Conservation (phyloP, 2,329 filamentous ascomycete species). For the Xylariaceae sp. region DNA sequence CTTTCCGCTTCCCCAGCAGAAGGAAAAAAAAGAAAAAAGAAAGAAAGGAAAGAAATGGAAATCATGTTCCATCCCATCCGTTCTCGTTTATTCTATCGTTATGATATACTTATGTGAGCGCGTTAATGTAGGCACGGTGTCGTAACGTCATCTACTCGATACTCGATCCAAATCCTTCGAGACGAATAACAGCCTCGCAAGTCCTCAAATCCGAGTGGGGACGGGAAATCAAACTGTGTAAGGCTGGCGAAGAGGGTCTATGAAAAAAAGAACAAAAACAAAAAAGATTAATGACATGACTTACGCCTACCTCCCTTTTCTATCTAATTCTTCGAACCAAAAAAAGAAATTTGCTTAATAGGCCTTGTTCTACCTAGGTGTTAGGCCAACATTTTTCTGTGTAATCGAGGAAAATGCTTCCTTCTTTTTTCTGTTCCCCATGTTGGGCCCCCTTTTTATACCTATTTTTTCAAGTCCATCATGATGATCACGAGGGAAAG, state of each 20-base stretch:
- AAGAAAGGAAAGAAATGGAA: neutral
- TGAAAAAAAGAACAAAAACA: conserved; percentile 36
- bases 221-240: conserved; percentile 94
- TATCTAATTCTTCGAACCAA: conserved; percentile 4
- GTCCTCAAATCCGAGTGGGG: conserved; percentile 98
- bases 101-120: conserved; percentile 23
- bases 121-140: conserved; percentile 70
- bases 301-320: conserved; percentile 4
- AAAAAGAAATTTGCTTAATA: too few species aligned
- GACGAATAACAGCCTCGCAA: conserved; percentile 91
- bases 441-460: neutral
- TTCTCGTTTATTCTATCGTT: neutral
- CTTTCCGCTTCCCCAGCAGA: neutral
- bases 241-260: conserved; percentile 91
- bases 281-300: neutral
- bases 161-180: conserved; percentile 84
- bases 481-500: too few species aligned
- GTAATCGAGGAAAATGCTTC: neutral
- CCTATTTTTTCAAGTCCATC: too few species aligned
- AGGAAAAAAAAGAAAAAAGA: neutral
- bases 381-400: neutral
- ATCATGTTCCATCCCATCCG: neutral
- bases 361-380: neutral
- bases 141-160: conserved; percentile 99
- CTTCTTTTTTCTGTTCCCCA: neutral